Base-by-base conservation (phyloP, 2,329 filamentous ascomycete genomes). In the Colletotrichum sansevieriae region DNA sequence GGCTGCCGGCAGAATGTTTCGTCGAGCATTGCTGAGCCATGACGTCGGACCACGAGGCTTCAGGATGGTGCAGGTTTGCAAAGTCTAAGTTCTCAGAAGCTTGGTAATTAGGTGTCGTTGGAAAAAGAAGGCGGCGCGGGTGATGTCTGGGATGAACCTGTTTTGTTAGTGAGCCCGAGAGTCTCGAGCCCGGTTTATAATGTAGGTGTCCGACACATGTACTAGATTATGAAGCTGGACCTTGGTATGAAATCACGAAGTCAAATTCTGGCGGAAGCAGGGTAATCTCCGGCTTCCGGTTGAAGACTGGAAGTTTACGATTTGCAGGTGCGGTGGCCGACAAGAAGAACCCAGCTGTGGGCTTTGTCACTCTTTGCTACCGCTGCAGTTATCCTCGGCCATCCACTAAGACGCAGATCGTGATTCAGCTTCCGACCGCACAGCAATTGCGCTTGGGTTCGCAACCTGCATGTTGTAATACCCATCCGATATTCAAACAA, bases 11-110 rank as follows among this genome's bases (percentile, higher is more conserved):
- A 22, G 67, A 29, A 58, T 78, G 74, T 13, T 71, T 76, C 46
- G 76, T 75, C 20, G 79, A 71, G 47, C 74, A 76, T 54, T 78
- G 75, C 43, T 75, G 72, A 33, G 78, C 72, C 79, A 83, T 82
- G 62, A 61, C 29, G 55, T 69, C 49, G 66, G 20, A 15, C 51
- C 1, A 25, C 43, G 25, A 43, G 43, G 51, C 29, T 15, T 55
- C 33, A 43, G 62, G 39, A 56, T 22, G n/a, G 39, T n/a, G 25
- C 47, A 46, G 59, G 11, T 18, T 55, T 11, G 13, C 35, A 44
- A 44, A 3, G 25, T 37, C 35, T 15, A 15, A 4, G 4, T 22
- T 43, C 22, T 9, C 29, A 18, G 25, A 20, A 15, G 10, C 10
- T 11, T 52, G 54, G 55, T 58, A n/a, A n/a, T n/a, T n/a, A 44